A percentile compares a stretch with the other conserved stretches of the same genome.
phyloP scores from a whole-genome alignment of 352 stramenopile genomes.

The Pythium phragmiticola region DNA sequence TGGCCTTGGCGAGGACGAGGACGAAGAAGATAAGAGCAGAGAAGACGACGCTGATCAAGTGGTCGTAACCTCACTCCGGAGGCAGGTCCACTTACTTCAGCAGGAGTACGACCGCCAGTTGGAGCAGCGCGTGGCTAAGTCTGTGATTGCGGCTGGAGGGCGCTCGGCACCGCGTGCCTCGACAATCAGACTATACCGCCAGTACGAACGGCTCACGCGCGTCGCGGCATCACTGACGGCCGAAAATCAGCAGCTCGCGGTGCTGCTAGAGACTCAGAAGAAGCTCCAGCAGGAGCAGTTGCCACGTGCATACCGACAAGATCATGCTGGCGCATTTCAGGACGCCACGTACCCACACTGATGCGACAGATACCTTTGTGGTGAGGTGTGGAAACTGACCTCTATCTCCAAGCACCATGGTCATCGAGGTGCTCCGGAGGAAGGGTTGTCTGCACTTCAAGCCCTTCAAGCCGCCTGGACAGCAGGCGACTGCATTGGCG shows the following conservation, averaged over 20 bases:
- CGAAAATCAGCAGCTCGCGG: slow-evolving; percentile 14
- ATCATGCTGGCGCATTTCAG: background rate
- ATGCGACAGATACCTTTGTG: background rate
- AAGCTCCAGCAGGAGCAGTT: background rate
- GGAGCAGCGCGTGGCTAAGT: slow-evolving; percentile 15
- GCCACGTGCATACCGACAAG: background rate
- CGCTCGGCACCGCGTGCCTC: slow-evolving; percentile 8
- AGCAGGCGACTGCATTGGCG: too few species aligned
- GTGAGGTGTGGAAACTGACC: too few species aligned
- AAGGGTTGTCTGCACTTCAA: too few species aligned
- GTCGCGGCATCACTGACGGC: slow-evolving; percentile 6
- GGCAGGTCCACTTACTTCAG: slow-evolving; percentile 18
- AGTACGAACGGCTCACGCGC: slow-evolving; percentile 18
- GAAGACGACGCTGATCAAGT: background rate
- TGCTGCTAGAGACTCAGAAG: background rate
- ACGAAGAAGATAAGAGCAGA: background rate
- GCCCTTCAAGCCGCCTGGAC: too few species aligned
- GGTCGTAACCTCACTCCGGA: background rate
- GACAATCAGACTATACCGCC: slow-evolving; percentile 21
- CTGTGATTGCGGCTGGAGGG: slow-evolving; percentile 11
- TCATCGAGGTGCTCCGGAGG: too few species aligned
- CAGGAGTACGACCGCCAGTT: slow-evolving; percentile 15
- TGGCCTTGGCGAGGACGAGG: background rate
- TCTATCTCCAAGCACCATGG: too few species aligned
- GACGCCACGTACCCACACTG: background rate